Conservation (phyloP, 2,329 filamentous ascomycete species). For the Colletotrichum filicis region DNA sequence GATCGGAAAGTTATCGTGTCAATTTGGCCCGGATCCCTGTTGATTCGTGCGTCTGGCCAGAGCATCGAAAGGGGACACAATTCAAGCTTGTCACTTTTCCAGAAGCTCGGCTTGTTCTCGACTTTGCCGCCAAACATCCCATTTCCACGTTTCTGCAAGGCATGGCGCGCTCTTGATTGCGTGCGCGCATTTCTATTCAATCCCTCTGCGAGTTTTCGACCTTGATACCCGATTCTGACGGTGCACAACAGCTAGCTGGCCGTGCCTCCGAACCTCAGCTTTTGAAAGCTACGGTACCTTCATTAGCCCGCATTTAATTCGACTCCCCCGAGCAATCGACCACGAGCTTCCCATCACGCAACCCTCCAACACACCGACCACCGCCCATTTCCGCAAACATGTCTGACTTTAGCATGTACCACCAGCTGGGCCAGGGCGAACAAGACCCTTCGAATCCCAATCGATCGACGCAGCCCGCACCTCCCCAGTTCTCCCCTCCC, state of each 20-base stretch:
- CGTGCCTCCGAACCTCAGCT: not conserved
- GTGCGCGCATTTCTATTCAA: conserved; percentile 13
- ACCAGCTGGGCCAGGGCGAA: conserved; percentile 66
- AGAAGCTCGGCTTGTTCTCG: conserved; percentile 15
- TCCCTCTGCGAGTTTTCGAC: not conserved
- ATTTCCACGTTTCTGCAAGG: not conserved
- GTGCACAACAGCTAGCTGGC: conserved; percentile 20
- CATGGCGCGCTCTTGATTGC: conserved; percentile 32
- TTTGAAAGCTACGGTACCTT: conserved; percentile 9
- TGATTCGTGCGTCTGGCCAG: conserved; percentile 20
- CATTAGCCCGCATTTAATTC: conserved; percentile 15
- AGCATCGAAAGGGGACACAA: conserved; percentile 30
- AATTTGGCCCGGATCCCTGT: conserved; percentile 35
- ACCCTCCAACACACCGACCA: not conserved
- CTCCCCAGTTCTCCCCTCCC: conserved; percentile 67
- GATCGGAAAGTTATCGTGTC: conserved; percentile 38
- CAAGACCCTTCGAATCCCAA: conserved; percentile 66
- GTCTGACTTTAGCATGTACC: conserved; percentile 67
- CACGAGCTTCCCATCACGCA: not conserved
- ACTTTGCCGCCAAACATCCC: not conserved
- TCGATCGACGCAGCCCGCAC: conserved; percentile 59
- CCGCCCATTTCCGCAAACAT: conserved; percentile 47
- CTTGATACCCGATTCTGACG: not conserved
- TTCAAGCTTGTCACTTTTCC: conserved; percentile 20
- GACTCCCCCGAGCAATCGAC: conserved; percentile 2